phyloP scores from a whole-genome alignment of 352 stramenopile species.

The Pythium inflatum region DNA sequence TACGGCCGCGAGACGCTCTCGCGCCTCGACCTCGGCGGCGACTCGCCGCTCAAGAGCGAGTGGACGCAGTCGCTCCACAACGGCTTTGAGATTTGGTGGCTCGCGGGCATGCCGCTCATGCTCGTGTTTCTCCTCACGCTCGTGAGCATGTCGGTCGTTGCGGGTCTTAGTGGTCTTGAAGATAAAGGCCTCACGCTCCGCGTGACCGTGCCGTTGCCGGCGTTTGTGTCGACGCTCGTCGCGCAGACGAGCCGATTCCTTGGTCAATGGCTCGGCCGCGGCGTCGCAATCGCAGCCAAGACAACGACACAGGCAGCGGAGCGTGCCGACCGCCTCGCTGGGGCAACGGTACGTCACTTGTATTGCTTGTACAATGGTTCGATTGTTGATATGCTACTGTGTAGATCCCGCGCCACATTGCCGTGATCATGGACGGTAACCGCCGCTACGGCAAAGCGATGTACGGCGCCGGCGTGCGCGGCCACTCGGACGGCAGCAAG shows the following conservation, averaged over 20 bases:
- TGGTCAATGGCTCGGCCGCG: slow-evolving; percentile 12
- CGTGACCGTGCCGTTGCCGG: slow-evolving; percentile 29
- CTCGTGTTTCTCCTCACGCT: slow-evolving; percentile 75
- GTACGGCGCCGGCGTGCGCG: slow-evolving; percentile 75
- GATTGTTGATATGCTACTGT: too few species aligned
- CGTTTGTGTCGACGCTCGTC: slow-evolving; percentile 16
- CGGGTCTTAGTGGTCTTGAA: slow-evolving; percentile 54
- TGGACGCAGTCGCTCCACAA: slow-evolving; percentile 72
- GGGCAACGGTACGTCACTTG: slow-evolving; percentile 31
- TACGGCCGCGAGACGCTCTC: slow-evolving; percentile 65
- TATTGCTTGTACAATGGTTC: too few species aligned
- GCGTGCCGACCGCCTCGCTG: slow-evolving; percentile 14
- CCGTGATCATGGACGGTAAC: slow-evolving; percentile 98
- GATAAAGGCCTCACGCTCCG: slow-evolving; percentile 43
- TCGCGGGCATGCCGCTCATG: slow-evolving; percentile 77
- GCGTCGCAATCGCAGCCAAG: background rate
- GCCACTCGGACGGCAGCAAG: slow-evolving; percentile 95
- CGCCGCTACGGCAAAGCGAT: slow-evolving; percentile 91
- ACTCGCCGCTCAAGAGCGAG: too few species aligned
- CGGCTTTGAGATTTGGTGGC: slow-evolving; percentile 87
- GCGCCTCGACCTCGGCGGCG: slow-evolving; percentile 41
- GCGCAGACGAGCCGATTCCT: slow-evolving; percentile 2
- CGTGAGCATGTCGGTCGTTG: slow-evolving; percentile 73
- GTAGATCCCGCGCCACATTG: slow-evolving; percentile 88
- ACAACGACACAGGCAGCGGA: background rate